These are phyloP conservation scores for Neurospora sp. DNA, from an alignment of 495 filamentous ascomycete genomes.

Conservation along the genomic window DNA sequence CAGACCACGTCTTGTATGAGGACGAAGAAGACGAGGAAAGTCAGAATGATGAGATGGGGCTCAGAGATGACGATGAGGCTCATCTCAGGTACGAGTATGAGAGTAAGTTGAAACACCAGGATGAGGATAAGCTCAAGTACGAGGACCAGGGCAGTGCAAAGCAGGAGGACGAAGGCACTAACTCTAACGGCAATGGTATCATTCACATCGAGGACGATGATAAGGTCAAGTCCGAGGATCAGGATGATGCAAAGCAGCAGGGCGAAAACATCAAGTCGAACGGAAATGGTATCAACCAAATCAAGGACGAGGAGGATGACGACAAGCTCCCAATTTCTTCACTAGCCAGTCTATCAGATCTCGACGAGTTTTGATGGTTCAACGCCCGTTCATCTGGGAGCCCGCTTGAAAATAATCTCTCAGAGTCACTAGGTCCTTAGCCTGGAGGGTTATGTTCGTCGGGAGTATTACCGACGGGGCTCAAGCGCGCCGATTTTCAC, in stretches of 20 bases:
- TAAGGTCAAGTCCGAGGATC: neutral
- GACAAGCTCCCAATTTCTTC: neutral
- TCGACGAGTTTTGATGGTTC: neutral
- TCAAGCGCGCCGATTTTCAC: neutral
- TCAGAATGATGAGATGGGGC: neutral
- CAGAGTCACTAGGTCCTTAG: neutral
- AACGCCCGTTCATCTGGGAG: neutral
- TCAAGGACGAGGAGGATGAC: neutral
- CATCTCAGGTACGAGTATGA: neutral
- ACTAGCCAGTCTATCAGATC: neutral
- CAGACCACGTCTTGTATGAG: conserved; percentile 46
- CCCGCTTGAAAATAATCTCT: neutral
- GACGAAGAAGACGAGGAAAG: conserved; percentile 25
- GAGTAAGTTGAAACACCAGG: neutral
- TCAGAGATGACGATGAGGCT: neutral
- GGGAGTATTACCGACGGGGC: neutral
- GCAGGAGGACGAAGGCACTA: neutral
- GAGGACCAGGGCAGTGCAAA: neutral
- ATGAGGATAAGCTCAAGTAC: neutral
- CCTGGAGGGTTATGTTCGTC: neutral
- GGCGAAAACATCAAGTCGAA: neutral
- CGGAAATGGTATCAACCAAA: neutral
- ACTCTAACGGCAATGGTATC: neutral
- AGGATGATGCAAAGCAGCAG: neutral
- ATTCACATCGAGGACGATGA: neutral